phyloP scores from a whole-genome alignment of 2,329 filamentous ascomycete genomes.

The Fusarium clavum region DNA sequence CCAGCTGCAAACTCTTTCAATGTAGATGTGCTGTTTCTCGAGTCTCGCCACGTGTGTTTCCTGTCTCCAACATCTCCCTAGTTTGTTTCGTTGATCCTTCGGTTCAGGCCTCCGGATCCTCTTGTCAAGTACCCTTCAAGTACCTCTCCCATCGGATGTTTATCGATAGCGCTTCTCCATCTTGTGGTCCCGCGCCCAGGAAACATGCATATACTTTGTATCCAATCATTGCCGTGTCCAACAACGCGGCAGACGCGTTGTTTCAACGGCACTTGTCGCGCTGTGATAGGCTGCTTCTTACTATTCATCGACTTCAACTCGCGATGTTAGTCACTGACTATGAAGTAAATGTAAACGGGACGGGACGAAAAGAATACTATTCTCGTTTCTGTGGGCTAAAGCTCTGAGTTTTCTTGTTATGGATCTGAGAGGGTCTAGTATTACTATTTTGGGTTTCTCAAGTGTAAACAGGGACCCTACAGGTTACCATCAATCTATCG shows the following conservation, averaged over 20 bases:
- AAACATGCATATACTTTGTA: constrained; percentile 37
- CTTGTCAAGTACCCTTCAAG: constrained; percentile 17
- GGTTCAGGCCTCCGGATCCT: constrained; percentile 25
- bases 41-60: constrained; percentile 6
- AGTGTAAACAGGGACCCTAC: constrained; percentile 13
- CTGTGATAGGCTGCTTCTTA: constrained; percentile 27
- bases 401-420: constrained; percentile 4
- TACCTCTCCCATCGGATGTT: constrained; percentile 33
- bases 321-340: constrained; percentile 9
- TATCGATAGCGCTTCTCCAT: constrained; percentile 48
- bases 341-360: constrained; percentile 3
- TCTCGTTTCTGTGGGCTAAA: background rate
- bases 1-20: constrained; percentile 31
- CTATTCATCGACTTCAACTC: constrained; percentile 12
- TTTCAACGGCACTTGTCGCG: constrained; percentile 32
- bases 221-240: constrained; percentile 40
- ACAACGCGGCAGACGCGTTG: constrained; percentile 45
- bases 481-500: constrained; percentile 6
- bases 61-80: background rate
- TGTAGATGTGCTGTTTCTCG: constrained; percentile 4
- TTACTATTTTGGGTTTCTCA: constrained; percentile 5
- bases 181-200: constrained; percentile 31
- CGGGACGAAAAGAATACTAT: constrained; percentile 10
- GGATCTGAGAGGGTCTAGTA: constrained; percentile 16
- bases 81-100: constrained; percentile 11